Evolutionary conservation across 208 protist genomes (phyloP), one percentile per base, ranked within the genome.

Genomic region (Leishmania tropica): DNA sequence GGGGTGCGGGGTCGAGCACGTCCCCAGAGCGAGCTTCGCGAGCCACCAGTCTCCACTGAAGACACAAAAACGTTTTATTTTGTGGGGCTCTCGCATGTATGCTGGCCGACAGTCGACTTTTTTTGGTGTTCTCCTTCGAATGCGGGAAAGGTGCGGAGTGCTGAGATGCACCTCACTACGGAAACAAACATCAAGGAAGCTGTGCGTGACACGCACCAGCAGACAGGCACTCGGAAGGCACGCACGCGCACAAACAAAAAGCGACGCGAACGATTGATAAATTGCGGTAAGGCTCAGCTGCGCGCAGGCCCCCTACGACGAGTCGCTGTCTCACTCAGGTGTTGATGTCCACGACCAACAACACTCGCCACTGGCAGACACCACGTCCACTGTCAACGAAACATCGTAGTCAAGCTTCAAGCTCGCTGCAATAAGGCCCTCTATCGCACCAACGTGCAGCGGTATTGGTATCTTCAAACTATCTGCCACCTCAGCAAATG

Each of bases 351-450:
- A 78, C 40, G 75, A 62, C 13, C 21, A 40, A 47, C 75, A 78
- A 8, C 51, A 51, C 54, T 45, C 75, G 2, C 75, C 56, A 15
- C 35, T 48, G 2, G 48, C 40, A 13, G 75, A 15, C 37, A 21
- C 56, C 45, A 75, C 79, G 13, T 70, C 48, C 42, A 80, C 76
- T 10, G 31, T 42, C 45, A 80, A 24, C 45, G 47, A 5, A 7
- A 73, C 62, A 24, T 70, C 48, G 47, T 28, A 80, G 76, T 70
- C 76, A 17, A 88, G 74, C 78, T 83, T 62, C 56, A 67, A n/a
- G n/a, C 67, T 60, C 5, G 89, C 81, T 8, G 54, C 78, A 11
- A 84, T 68, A 56, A 91, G 75, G 31, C 81, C 82, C 40, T 64
- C 37, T 4, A 90, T n/a, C 10, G 76, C 83, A 31, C 19, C 15